Conservation (phyloP, 352 stramenopile genomes). For the Globisporangium recalcitrans region DNA sequence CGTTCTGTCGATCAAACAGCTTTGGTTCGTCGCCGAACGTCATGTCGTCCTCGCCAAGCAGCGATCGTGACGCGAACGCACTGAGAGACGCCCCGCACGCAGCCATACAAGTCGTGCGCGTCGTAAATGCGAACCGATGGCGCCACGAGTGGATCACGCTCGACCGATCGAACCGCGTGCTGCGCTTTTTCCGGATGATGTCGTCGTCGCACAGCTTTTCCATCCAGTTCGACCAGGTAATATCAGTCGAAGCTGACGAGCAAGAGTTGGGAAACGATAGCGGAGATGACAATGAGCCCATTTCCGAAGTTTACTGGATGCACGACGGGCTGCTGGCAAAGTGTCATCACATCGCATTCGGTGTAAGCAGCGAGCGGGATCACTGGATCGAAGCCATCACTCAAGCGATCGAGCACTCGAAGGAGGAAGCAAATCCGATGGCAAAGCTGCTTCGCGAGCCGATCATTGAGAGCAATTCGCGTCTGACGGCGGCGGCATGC, state of each 20-base stretch:
- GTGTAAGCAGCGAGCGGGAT: slow-evolving; percentile 23
- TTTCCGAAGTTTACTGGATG: slow-evolving; percentile 37
- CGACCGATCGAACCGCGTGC: slow-evolving; percentile 25
- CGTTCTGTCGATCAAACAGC: slow-evolving; percentile 10
- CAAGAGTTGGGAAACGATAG: not conserved
- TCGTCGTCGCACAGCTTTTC: slow-evolving; percentile 27
- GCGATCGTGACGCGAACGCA: not conserved
- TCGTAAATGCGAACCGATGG: slow-evolving; percentile 31
- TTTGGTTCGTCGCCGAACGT: slow-evolving; percentile 16
- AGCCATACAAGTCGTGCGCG: slow-evolving; percentile 37
- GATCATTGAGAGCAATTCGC: slow-evolving; percentile 20
- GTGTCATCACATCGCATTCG: slow-evolving; percentile 49
- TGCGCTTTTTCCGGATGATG: slow-evolving; percentile 47
- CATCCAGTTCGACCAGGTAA: slow-evolving; percentile 27
- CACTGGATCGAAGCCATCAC: slow-evolving; percentile 28
- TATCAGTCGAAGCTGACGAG: slow-evolving; percentile 18
- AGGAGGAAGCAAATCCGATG: not conserved
- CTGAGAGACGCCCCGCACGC: slow-evolving; percentile 20
- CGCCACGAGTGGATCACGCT: slow-evolving; percentile 54
- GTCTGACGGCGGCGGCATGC: slow-evolving; percentile 29
- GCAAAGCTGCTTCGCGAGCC: slow-evolving; percentile 14
- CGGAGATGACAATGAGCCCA: not conserved
- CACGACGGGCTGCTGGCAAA: slow-evolving; percentile 33
- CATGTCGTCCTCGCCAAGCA: not conserved
- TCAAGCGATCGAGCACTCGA: slow-evolving; percentile 13